Evolutionary conservation across 139 green algal species (phyloP), one percentile per base, ranked within the genome.

Genomic region (Eudorina sp.): DNA sequence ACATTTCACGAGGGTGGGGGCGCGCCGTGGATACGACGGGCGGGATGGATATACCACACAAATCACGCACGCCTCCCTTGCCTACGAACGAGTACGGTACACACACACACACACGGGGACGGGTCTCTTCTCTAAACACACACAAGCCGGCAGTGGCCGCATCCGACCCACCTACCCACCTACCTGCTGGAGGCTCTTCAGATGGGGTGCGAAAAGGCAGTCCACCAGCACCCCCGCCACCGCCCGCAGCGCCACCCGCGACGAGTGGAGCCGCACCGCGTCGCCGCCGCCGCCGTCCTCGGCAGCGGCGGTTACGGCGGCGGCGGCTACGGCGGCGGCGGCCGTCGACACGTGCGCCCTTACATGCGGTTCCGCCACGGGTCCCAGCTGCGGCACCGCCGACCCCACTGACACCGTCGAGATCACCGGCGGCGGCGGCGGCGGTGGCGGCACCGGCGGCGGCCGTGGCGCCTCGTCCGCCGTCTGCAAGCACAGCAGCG

Each of bases 211-310:
- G 7, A 75, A 21, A 11, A 75, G 3, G 66, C 66, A 75, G 36
- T 75, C 66, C 7, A 75, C 66, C 34, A 75, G 31, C 34, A 75
- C 66, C 36, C 34, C 66, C 66, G 66, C 34, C 31, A 75, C 66
- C 16, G 66, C 31, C 31, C 66, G 66, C 66, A 6, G 1, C 36
- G 66, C 34, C 31, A 14, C 31, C 66, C 31, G n/a, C 34, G 66
- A 75, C 34, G 38, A 45, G 14, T 29, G 3, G 2, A 75, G 66
- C 34, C 16, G 4, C 66, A 45, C 16, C 66, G 34, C 66, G 21
- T 7, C 62, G 3, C 62, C 62, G 31, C 62, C 62, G 62, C 62
- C 31, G 62, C 21, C 62, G 31, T 38, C 62, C 36, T 34, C 62
- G n/a, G 27, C 31, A 29, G 11, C 27, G 11, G 23, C 55, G 55